Conservation (phyloP, 257 asterid species). For the Perilla frutescens region DNA sequence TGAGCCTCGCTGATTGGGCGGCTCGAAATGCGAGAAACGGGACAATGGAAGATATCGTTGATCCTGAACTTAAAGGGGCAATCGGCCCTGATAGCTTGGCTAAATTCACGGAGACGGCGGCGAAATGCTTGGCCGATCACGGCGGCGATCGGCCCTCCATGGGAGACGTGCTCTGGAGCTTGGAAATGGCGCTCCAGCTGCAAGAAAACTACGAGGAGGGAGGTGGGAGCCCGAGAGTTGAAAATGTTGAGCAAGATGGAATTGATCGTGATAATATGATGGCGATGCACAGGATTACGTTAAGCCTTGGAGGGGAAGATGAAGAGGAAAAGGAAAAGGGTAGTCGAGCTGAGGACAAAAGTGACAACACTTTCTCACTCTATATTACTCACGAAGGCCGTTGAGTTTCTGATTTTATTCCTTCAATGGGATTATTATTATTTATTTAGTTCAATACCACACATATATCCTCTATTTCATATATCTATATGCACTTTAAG, state of each 20-base stretch:
- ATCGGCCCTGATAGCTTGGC: conserved; percentile 56
- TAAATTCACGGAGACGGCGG: conserved; percentile 60
- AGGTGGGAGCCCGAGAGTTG: conserved; percentile 24
- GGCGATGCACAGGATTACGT: conserved; percentile 62
- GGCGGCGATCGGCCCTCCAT: conserved; percentile 67
- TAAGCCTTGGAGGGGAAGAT: conserved; percentile 60
- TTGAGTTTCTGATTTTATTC: conserved; percentile 28
- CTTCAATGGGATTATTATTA: too few relatives aligned
- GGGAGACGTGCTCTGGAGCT: conserved; percentile 78
- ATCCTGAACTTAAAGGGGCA: conserved; percentile 60
- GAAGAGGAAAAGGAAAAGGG: too few relatives aligned
- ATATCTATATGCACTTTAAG: too few relatives aligned
- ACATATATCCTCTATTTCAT: too few relatives aligned
- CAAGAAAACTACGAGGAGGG: conserved; percentile 45
- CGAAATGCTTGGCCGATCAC: conserved; percentile 69
- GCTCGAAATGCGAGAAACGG: conserved; percentile 53
- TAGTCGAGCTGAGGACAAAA: conserved; percentile 3
- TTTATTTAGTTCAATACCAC: too few relatives aligned
- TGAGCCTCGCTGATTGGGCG: conserved; percentile 71
- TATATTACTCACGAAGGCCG: conserved; percentile 62
- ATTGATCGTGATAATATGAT: too few relatives aligned
- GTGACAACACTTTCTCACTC: conserved; percentile 59
- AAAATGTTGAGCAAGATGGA: conserved; percentile 11
- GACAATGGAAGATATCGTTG: conserved; percentile 56
- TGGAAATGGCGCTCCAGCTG: conserved; percentile 60